These are phyloP conservation scores for Podila verticillata DNA, from an alignment of 192 early-diverging fungal species.

Conservation along the genomic window DNA sequence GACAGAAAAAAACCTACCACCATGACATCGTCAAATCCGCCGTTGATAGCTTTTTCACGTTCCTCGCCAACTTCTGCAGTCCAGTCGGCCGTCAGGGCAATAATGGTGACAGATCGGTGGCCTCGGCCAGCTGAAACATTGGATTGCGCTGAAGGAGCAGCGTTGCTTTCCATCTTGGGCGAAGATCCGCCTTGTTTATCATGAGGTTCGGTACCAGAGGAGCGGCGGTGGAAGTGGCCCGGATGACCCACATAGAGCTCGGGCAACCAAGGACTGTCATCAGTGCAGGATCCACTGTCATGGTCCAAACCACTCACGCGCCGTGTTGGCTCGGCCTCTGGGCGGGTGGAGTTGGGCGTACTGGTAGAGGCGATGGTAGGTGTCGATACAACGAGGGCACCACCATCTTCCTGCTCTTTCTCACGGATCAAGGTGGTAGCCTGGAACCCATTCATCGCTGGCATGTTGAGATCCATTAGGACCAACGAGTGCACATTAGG, in stretches of 20 bases:
- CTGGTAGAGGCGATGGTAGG: too few species aligned
- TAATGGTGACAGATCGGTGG: slow-evolving; percentile 19
- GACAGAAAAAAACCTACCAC: slow-evolving; percentile 13
- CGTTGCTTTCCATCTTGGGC: background rate
- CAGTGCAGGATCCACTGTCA: background rate
- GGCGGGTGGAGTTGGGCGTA: background rate
- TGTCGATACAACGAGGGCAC: background rate
- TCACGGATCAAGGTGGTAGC: slow-evolving; percentile 34
- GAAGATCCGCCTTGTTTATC: background rate
- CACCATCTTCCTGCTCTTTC: slow-evolving; percentile 25
- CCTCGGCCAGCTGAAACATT: background rate
- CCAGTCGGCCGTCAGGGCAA: slow-evolving; percentile 42
- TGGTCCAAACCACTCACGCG: slow-evolving; percentile 14
- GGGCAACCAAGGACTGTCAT: slow-evolving; percentile 29
- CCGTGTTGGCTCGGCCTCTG: background rate
- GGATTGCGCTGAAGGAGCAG: background rate
- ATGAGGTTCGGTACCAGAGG: background rate
- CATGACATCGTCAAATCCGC: slow-evolving; percentile 48
- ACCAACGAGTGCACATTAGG: slow-evolving; percentile 31
- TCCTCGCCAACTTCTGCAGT: slow-evolving; percentile 41
- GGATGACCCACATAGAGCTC: slow-evolving; percentile 28
- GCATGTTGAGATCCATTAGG: slow-evolving; percentile 51
- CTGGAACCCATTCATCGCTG: slow-evolving; percentile 37
- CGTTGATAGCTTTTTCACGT: slow-evolving; percentile 26
- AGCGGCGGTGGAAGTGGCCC: slow-evolving; percentile 8